Evolutionary conservation across 495 filamentous ascomycete species (phyloP).

Genomic region (Penicillium fimorum): DNA sequence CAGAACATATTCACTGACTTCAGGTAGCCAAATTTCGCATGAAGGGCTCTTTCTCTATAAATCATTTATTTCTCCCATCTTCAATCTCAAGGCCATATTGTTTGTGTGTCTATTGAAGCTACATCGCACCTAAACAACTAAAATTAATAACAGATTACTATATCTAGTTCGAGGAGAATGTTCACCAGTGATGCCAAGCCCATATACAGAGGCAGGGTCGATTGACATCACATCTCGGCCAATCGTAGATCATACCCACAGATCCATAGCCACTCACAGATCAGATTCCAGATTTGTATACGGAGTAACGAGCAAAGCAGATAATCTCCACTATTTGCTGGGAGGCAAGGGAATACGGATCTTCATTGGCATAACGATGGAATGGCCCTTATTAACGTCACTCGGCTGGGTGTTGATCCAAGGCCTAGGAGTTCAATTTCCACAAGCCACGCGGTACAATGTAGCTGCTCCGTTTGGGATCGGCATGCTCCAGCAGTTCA

Average conservation of each 20-base stretch:
- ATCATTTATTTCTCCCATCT: neutral
- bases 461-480: conserved; percentile 1
- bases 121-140: neutral
- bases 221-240: neutral
- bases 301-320: neutral
- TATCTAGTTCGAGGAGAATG: neutral
- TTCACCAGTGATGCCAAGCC: neutral
- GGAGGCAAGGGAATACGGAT: conserved; percentile 20
- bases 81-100: neutral
- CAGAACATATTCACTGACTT: too few relatives aligned
- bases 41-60: neutral
- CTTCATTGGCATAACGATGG: conserved; percentile 7
- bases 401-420: conserved; percentile 9
- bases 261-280: neutral
- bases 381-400: conserved; percentile 10
- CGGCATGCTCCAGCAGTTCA: conserved; percentile 10
- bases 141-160: too few relatives aligned
- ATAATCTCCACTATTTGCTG: neutral
- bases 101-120: neutral
- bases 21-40: neutral
- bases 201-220: too few relatives aligned
- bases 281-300: neutral
- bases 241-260: neutral
- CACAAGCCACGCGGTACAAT: neutral
- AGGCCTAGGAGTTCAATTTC: neutral